These are phyloP conservation scores for Pyrenophora tritici-repentis DNA, from an alignment of 2,329 filamentous ascomycete genomes.

Conservation along the genomic window DNA sequence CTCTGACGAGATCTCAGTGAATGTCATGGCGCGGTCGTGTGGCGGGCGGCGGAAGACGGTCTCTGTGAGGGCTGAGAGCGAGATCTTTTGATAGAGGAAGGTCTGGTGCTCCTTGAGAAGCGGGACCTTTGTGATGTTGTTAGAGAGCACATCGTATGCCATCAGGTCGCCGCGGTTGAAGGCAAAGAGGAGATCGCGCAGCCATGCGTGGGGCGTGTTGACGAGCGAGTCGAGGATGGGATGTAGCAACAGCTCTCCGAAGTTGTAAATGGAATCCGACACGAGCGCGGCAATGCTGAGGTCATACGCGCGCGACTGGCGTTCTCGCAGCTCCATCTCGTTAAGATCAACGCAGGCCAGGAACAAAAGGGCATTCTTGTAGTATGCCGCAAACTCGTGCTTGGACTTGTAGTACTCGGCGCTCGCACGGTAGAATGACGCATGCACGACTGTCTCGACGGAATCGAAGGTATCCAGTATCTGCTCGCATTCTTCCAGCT, in stretches of 20 bases:
- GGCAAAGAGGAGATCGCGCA: slow-evolving; percentile 93
- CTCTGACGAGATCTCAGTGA: slow-evolving; percentile 83
- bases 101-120: slow-evolving; percentile 78
- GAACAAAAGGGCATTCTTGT: slow-evolving; percentile 96
- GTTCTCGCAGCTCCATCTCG: slow-evolving; percentile 73
- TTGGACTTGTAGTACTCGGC: slow-evolving; percentile 93
- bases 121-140: slow-evolving; percentile 78
- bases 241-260: slow-evolving; percentile 96
- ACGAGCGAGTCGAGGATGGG: slow-evolving; percentile 87
- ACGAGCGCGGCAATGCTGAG: slow-evolving; percentile 90
- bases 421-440: slow-evolving; percentile 93
- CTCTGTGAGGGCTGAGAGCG: slow-evolving; percentile 92
- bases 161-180: slow-evolving; percentile 95
- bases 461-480: slow-evolving; percentile 92
- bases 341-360: slow-evolving; percentile 91
- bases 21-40: slow-evolving; percentile 93
- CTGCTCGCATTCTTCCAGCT: slow-evolving; percentile 83
- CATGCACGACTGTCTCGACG: slow-evolving; percentile 93
- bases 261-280: slow-evolving; percentile 97
- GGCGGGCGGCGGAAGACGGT: slow-evolving; percentile 94
- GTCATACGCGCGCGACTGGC: slow-evolving; percentile 84
- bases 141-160: slow-evolving; percentile 81
- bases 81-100: slow-evolving; percentile 96
- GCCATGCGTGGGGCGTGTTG: slow-evolving; percentile 78
- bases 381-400: slow-evolving; percentile 93